These are phyloP conservation scores for Dryas integrifolia DNA, from an alignment of 331 rosid species.

Conservation along the genomic window DNA sequence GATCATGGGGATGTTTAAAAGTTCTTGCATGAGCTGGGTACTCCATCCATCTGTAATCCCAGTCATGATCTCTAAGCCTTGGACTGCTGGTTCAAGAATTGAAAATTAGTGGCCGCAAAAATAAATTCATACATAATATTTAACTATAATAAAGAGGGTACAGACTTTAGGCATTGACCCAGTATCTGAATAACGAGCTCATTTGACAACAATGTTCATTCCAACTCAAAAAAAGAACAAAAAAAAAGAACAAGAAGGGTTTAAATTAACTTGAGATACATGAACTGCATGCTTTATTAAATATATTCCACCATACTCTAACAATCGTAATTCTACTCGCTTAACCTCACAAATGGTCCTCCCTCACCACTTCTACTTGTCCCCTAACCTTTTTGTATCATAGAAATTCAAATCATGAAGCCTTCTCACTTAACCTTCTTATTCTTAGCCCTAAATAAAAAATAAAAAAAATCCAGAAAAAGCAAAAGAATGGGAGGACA, in stretches of 20 bases:
- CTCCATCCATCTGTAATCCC: constrained; percentile 97
- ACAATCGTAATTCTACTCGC: background rate
- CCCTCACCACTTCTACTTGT: background rate
- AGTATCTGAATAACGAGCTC: background rate
- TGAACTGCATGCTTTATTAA: background rate
- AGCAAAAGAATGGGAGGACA: background rate
- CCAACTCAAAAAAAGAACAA: background rate
- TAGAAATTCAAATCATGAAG: background rate
- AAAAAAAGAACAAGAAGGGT: background rate
- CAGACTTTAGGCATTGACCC: background rate
- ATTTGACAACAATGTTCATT: background rate
- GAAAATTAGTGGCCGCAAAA: constrained; percentile 8
- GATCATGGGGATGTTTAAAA: constrained; percentile 64
- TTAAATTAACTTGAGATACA: background rate
- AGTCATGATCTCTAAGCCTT: constrained; percentile 46
- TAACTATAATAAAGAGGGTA: background rate
- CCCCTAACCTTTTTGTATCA: background rate
- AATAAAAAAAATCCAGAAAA: background rate
- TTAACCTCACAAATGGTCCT: background rate
- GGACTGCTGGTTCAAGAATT: constrained; percentile 34
- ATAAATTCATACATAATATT: background rate
- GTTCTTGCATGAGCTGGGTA: constrained; percentile 62
- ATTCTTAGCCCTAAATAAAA: background rate
- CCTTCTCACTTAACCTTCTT: background rate
- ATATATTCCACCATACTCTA: background rate